Percentiles rank a stretch among this genome's conserved stretches.
Evolutionary conservation across 176 grass and related monocot genomes (phyloP).

Genomic region (Dactylis glomerata): DNA sequence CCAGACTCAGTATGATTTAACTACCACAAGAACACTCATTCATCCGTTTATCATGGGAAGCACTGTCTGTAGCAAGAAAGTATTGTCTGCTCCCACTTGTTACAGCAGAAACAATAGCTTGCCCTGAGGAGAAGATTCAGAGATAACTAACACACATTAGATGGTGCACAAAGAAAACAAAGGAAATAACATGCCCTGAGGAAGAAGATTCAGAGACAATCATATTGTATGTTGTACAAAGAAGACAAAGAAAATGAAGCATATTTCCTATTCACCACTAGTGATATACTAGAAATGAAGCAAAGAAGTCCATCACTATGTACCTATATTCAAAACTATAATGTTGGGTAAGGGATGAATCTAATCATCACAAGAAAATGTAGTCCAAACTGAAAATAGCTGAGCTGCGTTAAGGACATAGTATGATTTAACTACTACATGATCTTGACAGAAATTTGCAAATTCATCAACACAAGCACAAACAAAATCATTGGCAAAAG

Average conservation of each 20-base stretch:
- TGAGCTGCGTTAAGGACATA: no score
- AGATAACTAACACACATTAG: no score
- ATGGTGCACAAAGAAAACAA: no score
- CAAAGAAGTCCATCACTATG: background rate
- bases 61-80: slow-evolving; percentile 91
- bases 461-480: no score
- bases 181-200: no score
- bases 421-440: no score
- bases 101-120: slow-evolving; percentile 83
- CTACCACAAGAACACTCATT: slow-evolving; percentile 90
- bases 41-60: slow-evolving; percentile 72
- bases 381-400: no score
- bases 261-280: background rate
- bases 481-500: no score
- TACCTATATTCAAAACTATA: background rate
- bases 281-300: background rate
- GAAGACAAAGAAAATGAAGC: background rate
- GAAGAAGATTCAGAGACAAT: slow-evolving; percentile 33
- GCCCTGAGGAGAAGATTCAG: no score
- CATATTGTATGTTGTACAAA: background rate
- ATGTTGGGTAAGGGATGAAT: background rate
- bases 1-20: no score
- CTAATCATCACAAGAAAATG: background rate
- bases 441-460: no score
- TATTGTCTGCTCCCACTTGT: slow-evolving; percentile 84